Conservation (phyloP, 1,139 yeast species). For the Hyphopichia fennica region DNA sequence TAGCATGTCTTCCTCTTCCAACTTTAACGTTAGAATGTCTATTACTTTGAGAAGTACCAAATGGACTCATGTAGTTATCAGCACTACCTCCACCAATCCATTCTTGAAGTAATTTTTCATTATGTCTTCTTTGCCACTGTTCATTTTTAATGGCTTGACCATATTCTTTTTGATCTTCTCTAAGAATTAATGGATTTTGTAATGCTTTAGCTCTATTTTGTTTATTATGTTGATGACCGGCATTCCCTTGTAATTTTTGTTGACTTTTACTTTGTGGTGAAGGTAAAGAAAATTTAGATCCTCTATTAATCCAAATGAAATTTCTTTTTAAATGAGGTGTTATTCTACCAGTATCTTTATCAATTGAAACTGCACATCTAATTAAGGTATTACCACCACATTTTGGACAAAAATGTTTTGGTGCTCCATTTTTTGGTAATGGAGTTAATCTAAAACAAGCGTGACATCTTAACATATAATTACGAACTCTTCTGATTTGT, state of each 20-base stretch:
- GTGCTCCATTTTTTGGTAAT: conserved; percentile 70
- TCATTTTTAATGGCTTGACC: conserved; percentile 84
- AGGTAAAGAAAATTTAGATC: conserved; percentile 73
- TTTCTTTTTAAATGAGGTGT: conserved; percentile 90
- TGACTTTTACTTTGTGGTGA: conserved; percentile 72
- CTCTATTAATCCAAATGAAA: conserved; percentile 93
- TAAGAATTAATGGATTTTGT: conserved; percentile 57
- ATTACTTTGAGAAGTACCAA: conserved; percentile 61
- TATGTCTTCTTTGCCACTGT: conserved; percentile 82
- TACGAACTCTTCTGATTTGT: conserved; percentile 81
- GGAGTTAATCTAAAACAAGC: conserved; percentile 89
- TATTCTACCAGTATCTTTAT: conserved; percentile 73
- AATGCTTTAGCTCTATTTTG: conserved; percentile 55
- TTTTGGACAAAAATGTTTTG: conserved; percentile 89
- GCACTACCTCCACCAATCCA: conserved; percentile 97
- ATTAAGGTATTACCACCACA: conserved; percentile 93
- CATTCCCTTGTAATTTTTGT: conserved; percentile 63
- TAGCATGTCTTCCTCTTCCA: conserved; percentile 80
- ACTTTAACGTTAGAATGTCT: conserved; percentile 72
- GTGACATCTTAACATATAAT: conserved; percentile 94
- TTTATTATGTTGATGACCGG: conserved; percentile 69
- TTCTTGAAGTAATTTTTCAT: conserved; percentile 79
- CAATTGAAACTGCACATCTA: conserved; percentile 88
- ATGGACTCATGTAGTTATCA: conserved; percentile 88
- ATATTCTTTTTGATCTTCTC: conserved; percentile 95